Evolutionary conservation across 2,329 filamentous ascomycete genomes (phyloP).

Genomic region (Ophiostoma tasmaniense): DNA sequence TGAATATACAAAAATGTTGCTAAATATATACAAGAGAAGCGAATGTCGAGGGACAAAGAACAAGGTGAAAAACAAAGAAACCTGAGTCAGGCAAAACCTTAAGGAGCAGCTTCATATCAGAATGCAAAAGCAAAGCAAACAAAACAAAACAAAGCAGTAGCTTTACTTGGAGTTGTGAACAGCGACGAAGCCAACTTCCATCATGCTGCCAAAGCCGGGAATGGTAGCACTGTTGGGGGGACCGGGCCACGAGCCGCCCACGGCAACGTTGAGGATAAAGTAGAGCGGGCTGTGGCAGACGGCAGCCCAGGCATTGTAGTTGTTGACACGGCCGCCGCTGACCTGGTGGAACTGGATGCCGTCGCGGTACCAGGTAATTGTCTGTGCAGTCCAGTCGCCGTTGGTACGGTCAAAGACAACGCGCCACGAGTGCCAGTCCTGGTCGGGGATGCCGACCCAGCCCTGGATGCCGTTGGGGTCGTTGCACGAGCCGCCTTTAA

Average conservation of each 20-base stretch:
- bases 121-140: too few species aligned
- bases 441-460: slow-evolving; percentile 33
- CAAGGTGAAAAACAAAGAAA: too few species aligned
- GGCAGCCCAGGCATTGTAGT: slow-evolving; percentile 37
- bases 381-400: slow-evolving; percentile 36
- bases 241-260: slow-evolving; percentile 35
- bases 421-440: slow-evolving; percentile 42
- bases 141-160: background rate
- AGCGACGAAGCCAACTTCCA: slow-evolving; percentile 34
- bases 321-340: slow-evolving; percentile 34
- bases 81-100: background rate
- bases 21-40: slow-evolving; percentile 11
- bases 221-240: slow-evolving; percentile 28
- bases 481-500: slow-evolving; percentile 38
- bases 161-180: slow-evolving; percentile 27
- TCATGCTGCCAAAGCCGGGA: slow-evolving; percentile 33
- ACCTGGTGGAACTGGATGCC: slow-evolving; percentile 37
- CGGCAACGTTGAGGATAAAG: slow-evolving; percentile 41
- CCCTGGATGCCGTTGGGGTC: slow-evolving; percentile 37
- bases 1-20: background rate
- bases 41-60: background rate
- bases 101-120: background rate
- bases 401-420: slow-evolving; percentile 39
- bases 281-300: slow-evolving; percentile 36
- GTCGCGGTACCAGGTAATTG: slow-evolving; percentile 42